Base-by-base conservation (phyloP, 2,329 filamentous ascomycete genomes). In the Fusarium floridanum region DNA sequence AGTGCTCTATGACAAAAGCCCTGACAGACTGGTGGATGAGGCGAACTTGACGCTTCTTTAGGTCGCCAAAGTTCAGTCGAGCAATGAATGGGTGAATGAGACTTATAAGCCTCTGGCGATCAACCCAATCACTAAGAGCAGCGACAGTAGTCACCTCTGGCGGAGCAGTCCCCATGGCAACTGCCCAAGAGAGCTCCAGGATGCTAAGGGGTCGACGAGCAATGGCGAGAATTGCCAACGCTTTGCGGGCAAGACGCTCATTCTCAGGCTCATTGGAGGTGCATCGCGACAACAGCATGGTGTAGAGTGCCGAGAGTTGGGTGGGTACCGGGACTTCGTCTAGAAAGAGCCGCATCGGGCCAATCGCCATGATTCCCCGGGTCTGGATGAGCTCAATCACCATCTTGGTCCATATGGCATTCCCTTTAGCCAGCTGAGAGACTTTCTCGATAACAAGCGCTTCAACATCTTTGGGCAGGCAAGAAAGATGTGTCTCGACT, bases 141-240 rank as follows among this genome's bases (percentile, higher is more conserved):
- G 76, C 63, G 29, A 80, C 70, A 14, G 75, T 78, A 27, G 73
- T 77, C 55, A 80, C 56, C 50, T 77, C 70, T 22, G 14, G 29
- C 53, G 43, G 36, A 32, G 72, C 20, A 2, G 61, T 48, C 39
- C 59, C 75, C 64, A 81, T 70, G 24, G 76, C 68, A 37, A 73
- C 73, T 8, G 80, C 80, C 79, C 79, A 81, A 17, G 74, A 71
- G 22, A 82, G 77, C 65, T 82, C 80, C 5, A 79, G 61, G 20
- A 81, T 80, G 66, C 79, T 80, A 5, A 81, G 71, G 34, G 79
- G 75, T 73, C 80, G 78, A 68, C 72, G 74, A 50, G 70, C 43
- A 56, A 69, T 65, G 50, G 76, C 76, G 11, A 81, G 76, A 63
- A 81, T 29, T 53, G 77, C 63, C 53, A 77, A 65, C 16, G 74